Conservation (phyloP, 2,329 filamentous ascomycete species). For the Allantophomopsis cytisporea region DNA sequence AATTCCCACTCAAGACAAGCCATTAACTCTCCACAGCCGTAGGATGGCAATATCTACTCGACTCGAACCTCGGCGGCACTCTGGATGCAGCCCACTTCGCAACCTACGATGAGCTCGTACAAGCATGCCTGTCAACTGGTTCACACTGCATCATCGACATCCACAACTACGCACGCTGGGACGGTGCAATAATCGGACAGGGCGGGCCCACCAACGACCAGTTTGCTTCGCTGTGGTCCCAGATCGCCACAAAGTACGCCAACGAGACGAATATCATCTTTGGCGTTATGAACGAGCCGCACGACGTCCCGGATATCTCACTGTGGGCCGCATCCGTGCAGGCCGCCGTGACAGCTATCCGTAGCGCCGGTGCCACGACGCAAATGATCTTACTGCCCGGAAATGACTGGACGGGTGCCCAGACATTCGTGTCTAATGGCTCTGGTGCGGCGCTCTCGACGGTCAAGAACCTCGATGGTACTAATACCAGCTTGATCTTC, state of each 20-base stretch:
- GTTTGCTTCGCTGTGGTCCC: conserved; percentile 43
- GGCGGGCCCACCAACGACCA: conserved; percentile 46
- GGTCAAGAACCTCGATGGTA: conserved; percentile 44
- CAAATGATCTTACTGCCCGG: conserved; percentile 54
- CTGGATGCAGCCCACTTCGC: conserved; percentile 33
- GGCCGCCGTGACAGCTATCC: conserved; percentile 49
- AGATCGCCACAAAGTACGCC: conserved; percentile 44
- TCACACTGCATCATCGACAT: conserved; percentile 46
- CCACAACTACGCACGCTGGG: conserved; percentile 45
- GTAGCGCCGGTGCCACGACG: conserved; percentile 43
- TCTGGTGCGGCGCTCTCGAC: conserved; percentile 34
- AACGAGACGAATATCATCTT: conserved; percentile 40
- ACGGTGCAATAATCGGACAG: conserved; percentile 49
- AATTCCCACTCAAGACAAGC: background rate
- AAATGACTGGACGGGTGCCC: conserved; percentile 40
- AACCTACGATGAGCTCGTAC: conserved; percentile 39
- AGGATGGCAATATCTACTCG: conserved; percentile 46
- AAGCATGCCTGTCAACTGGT: conserved; percentile 40
- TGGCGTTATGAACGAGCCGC: conserved; percentile 59
- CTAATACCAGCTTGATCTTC: conserved; percentile 38
- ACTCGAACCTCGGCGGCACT: conserved; percentile 32
- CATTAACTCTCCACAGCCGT: conserved; percentile 24
- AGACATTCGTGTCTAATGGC: conserved; percentile 30
- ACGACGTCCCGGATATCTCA: conserved; percentile 37
- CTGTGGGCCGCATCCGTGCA: conserved; percentile 48